Evolutionary conservation across 352 stramenopile genomes (phyloP).

Genomic region (Thalassiosira mediterranea): DNA sequence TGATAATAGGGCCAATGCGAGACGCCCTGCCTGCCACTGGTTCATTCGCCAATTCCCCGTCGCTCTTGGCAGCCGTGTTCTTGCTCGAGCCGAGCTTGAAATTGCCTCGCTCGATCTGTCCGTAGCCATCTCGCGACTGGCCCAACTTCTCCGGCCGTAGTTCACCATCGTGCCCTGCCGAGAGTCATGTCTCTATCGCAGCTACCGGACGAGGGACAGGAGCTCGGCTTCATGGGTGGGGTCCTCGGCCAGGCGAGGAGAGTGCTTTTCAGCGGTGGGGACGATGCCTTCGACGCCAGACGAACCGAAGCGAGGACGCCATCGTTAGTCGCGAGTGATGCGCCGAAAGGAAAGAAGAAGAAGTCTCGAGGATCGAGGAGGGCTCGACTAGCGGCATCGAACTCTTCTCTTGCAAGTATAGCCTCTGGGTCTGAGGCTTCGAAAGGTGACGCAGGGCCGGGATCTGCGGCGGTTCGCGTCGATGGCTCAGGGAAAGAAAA

Average conservation of each 20-base stretch:
- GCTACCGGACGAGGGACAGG: no score
- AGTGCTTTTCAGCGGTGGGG: constrained; percentile 26
- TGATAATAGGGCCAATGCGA: no score
- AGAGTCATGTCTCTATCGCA: no score
- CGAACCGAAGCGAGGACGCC: not conserved
- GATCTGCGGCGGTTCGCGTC: not conserved
- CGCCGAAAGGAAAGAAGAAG: constrained; percentile 3
- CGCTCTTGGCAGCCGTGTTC: no score
- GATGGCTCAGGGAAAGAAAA: constrained; percentile 31
- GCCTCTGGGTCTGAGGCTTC: no score
- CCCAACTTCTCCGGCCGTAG: no score
- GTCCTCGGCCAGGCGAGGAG: constrained; percentile 33
- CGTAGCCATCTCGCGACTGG: no score
- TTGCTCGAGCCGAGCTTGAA: no score
- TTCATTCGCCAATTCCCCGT: no score
- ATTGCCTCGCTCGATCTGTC: no score
- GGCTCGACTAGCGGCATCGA: constrained; percentile 8
- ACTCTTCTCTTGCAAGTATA: constrained; percentile 25
- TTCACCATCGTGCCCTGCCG: not conserved
- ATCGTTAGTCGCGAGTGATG: not conserved
- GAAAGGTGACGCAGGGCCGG: no score
- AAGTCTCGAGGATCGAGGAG: constrained; percentile 24
- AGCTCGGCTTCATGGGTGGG: constrained; percentile 34
- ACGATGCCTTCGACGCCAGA: not conserved
- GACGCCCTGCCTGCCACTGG: no score